Evolutionary conservation across 75 land plant genomes (phyloP), one percentile per base, ranked within the genome.

Genomic region (Larix kaempferi): DNA sequence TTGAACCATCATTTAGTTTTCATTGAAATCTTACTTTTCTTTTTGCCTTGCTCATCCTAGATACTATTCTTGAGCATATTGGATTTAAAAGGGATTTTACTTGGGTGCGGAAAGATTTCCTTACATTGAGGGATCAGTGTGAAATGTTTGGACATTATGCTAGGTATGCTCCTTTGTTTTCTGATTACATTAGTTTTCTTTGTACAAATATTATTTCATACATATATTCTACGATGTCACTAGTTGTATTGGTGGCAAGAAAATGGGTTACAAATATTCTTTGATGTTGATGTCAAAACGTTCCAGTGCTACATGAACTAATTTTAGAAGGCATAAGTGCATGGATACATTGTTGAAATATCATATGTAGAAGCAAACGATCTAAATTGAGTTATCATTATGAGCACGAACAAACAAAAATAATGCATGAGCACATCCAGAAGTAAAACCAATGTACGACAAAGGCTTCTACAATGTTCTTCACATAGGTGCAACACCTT

Each of bases 91-190:
- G 23, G 6, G 33, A 73, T 54, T 55, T 15, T 12, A 49, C 19
- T 14, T 73, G 14, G 12, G 23, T 49, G 22, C 39, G 57, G 33
- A 26, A 73, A 52, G 57, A 55, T 55, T 26, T 54, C 16, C 7
- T 54, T 15, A 55, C 75, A 26, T 55, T 73, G 19, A 73, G 14
- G 25, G 25, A 73, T 23, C 75, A 73, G 2, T 23, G 57, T 49
- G 26, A 73, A 54, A 54, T 27, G 11, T 73, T 73, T 55, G 75
- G 75, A 52, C 75, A 73, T 14, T 27, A 55, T 73, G 75, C 33
- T 54, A 39, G 56, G 74, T 73, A 73, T 49, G 56, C n/a, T 13
- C 29, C 11, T 49, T 54, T 54, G 39, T 73, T 73, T 73, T 22
- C 54, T 66, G 5, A 19, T 35, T 21, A 16, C n/a, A 19, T 33